A percentile compares a stretch with the other conserved stretches of the same genome.
Conservation (phyloP, 352 stramenopile genomes). For the Phytopythium vexans region DNA sequence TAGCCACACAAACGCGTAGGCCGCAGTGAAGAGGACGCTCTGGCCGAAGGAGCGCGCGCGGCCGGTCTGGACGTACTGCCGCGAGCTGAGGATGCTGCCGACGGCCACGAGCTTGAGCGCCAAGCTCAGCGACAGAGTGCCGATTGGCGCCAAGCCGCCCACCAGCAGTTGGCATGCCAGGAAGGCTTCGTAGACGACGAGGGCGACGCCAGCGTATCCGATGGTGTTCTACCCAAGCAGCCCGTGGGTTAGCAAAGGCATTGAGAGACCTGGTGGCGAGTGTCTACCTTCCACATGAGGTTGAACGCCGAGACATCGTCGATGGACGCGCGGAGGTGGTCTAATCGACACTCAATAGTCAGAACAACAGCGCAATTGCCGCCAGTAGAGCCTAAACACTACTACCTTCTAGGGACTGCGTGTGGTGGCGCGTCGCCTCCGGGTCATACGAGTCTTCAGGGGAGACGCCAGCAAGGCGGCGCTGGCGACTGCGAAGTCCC, state of each 20-base stretch:
- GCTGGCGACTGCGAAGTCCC: constrained; percentile 48
- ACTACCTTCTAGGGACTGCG: constrained; percentile 32
- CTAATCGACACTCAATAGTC: constrained; percentile 13
- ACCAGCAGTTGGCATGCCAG: constrained; percentile 31
- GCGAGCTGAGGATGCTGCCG: constrained; percentile 31
- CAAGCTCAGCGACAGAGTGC: constrained; percentile 21
- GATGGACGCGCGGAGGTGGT: constrained; percentile 43
- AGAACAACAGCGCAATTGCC: neutral
- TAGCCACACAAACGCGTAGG: constrained; percentile 39
- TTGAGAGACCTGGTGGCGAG: neutral
- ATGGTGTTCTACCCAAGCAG: constrained; percentile 25
- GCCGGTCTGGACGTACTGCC: constrained; percentile 30
- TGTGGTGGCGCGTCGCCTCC: constrained; percentile 28
- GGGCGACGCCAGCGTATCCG: constrained; percentile 29
- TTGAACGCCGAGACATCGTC: constrained; percentile 42
- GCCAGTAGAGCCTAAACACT: neutral
- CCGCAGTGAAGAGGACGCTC: constrained; percentile 32
- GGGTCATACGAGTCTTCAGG: constrained; percentile 35
- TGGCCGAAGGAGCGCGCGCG: constrained; percentile 10
- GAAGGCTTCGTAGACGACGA: constrained; percentile 40
- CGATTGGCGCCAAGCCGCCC: constrained; percentile 1
- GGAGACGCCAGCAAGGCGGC: constrained; percentile 31
- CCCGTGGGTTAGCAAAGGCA: neutral
- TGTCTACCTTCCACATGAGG: constrained; percentile 38
- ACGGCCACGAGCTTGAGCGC: constrained; percentile 37